These are phyloP conservation scores for Dimargaris verticillata DNA, from an alignment of 192 early-diverging fungal genomes.

Conservation along the genomic window DNA sequence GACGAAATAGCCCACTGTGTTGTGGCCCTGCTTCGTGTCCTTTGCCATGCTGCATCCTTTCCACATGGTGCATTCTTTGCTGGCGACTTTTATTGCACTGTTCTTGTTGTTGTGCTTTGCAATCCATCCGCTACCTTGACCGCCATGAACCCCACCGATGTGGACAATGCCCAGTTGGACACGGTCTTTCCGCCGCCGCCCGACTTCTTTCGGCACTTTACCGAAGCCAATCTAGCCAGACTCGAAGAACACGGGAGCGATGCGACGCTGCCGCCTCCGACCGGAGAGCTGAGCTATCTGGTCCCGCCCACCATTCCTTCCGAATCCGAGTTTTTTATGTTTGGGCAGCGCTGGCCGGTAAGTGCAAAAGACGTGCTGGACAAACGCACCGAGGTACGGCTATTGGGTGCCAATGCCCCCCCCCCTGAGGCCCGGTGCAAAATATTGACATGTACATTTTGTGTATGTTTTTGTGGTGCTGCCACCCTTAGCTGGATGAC, in stretches of 20 bases:
- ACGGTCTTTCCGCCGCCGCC: conserved; percentile 51
- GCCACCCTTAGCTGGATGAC: conserved; percentile 28
- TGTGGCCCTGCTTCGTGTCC: too few relatives aligned
- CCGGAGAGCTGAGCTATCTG: conserved; percentile 31
- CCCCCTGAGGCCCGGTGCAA: not conserved
- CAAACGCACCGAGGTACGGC: not conserved
- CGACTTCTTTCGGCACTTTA: conserved; percentile 44
- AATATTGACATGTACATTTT: not conserved
- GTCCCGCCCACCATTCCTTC: conserved; percentile 36
- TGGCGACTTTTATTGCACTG: too few relatives aligned
- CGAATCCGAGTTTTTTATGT: conserved; percentile 35
- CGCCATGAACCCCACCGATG: too few relatives aligned
- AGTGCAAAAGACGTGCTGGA: not conserved
- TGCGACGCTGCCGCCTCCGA: conserved; percentile 2
- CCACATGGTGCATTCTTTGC: too few relatives aligned
- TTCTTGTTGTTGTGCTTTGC: too few relatives aligned
- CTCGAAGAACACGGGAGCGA: conserved; percentile 16
- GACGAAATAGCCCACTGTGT: too few relatives aligned
- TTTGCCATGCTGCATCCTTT: too few relatives aligned
- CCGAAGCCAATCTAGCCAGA: conserved; percentile 35
- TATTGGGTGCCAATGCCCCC: not conserved
- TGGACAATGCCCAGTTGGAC: too few relatives aligned
- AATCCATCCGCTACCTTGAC: too few relatives aligned
- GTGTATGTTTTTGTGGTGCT: not conserved
- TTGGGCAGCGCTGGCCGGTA: conserved; percentile 59